Evolutionary conservation across 2,329 filamentous ascomycete species (phyloP).

Genomic region (Metarhizium rileyi): DNA sequence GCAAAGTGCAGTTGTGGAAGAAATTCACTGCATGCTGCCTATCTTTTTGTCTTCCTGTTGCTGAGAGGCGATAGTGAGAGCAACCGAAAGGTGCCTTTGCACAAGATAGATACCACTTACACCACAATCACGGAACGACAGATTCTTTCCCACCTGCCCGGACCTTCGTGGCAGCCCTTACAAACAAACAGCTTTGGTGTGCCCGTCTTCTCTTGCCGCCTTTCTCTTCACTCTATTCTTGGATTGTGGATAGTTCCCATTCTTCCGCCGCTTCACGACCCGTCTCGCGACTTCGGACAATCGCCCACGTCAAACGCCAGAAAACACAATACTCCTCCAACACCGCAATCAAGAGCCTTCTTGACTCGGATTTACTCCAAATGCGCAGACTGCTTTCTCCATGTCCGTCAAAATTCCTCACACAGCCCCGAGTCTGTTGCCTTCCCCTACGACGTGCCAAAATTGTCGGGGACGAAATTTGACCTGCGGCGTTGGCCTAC

Average conservation of each 20-base stretch:
- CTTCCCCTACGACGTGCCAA: slow-evolving; percentile 13
- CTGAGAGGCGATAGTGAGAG: background rate
- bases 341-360: background rate
- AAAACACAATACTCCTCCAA: slow-evolving; percentile 6
- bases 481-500: slow-evolving; percentile 11
- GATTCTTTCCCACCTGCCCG: background rate
- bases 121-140: background rate
- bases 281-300: background rate
- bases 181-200: background rate
- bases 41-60: background rate
- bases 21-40: background rate
- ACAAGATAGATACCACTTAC: slow-evolving; percentile 4
- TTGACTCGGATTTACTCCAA: background rate
- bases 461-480: slow-evolving; percentile 11
- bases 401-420: slow-evolving; percentile 21
- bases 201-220: background rate
- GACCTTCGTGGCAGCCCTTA: background rate
- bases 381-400: slow-evolving; percentile 4
- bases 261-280: background rate
- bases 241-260: background rate
- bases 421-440: slow-evolving; percentile 12
- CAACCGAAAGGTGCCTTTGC: slow-evolving; percentile 4
- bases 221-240: background rate
- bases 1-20: slow-evolving; percentile 4
- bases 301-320: slow-evolving; percentile 7